phyloP scores from a whole-genome alignment of 176 grass and related monocot genomes.

The Eleusine indica region DNA sequence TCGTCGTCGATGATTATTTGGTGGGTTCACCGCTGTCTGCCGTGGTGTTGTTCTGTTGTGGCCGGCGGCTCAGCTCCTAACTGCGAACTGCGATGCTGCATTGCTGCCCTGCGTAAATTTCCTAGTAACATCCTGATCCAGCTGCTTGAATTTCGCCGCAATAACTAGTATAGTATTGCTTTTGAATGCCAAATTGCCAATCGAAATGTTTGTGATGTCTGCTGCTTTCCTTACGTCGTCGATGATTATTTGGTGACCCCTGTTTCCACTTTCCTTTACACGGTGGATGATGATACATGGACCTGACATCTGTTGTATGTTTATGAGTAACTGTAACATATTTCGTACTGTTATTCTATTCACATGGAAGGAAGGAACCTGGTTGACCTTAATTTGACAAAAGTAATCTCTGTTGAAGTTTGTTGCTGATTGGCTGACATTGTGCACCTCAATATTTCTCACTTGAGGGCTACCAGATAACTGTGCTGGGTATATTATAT shows the following conservation, averaged over 20 bases:
- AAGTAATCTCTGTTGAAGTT: not conserved
- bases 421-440: not conserved
- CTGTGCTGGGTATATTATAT: not conserved
- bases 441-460: too few species aligned
- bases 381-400: not conserved
- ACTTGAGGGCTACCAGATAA: not conserved
- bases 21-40: not conserved
- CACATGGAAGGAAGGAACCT: not conserved
- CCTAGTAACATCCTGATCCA: not conserved
- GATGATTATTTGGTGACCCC: not conserved
- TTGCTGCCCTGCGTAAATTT: not conserved
- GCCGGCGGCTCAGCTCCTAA: not conserved
- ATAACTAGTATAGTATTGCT: not conserved
- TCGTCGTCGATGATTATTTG: not conserved
- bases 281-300: not conserved
- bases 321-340: not conserved
- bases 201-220: not conserved
- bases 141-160: not conserved
- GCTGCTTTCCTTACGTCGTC: not conserved
- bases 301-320: not conserved
- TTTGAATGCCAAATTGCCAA: not conserved
- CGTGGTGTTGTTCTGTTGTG: too few species aligned
- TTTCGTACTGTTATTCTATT: not conserved
- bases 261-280: not conserved
- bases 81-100: not conserved